A percentile compares a stretch with the other conserved stretches of the same genome.
These are phyloP conservation scores for Capsella bursapastoris DNA, from an alignment of 345 rosid genomes.

Conservation along the genomic window DNA sequence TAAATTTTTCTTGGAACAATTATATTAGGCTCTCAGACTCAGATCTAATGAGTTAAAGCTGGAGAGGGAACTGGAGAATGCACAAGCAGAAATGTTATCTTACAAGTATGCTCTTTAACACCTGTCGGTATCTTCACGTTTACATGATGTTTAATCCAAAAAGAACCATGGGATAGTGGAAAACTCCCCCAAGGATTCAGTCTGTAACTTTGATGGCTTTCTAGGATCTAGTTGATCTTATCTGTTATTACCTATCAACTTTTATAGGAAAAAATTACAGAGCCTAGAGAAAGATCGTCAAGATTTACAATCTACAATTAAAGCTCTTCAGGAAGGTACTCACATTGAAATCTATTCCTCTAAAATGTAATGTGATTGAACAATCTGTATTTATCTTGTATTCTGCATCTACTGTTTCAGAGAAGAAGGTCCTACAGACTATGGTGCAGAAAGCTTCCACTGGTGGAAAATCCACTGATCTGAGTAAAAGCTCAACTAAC, in stretches of 20 bases:
- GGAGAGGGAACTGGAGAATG: slow-evolving; percentile 86
- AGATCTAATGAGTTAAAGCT: slow-evolving; percentile 94
- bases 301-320: slow-evolving; percentile 83
- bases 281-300: slow-evolving; percentile 88
- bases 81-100: slow-evolving; percentile 70
- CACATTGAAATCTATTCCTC: slow-evolving; percentile 23
- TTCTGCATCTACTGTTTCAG: slow-evolving; percentile 51
- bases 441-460: slow-evolving; percentile 77
- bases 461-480: slow-evolving; percentile 57
- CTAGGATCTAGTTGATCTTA: slow-evolving; percentile 18
- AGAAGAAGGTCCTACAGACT: slow-evolving; percentile 89
- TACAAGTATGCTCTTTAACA: slow-evolving; percentile 61
- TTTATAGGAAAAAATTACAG: slow-evolving; percentile 80
- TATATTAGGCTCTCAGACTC: slow-evolving; percentile 81
- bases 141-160: slow-evolving; percentile 24
- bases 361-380: slow-evolving; percentile 10
- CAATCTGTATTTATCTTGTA: slow-evolving; percentile 20
- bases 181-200: background rate
- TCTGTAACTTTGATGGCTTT: slow-evolving; percentile 19
- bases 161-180: slow-evolving; percentile 7
- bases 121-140: slow-evolving; percentile 15
- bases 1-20: slow-evolving; percentile 25
- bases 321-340: slow-evolving; percentile 92
- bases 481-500: slow-evolving; percentile 44
- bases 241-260: slow-evolving; percentile 15